These are phyloP conservation scores for Ophiostoma pallidulum DNA, from an alignment of 2,329 filamentous ascomycete genomes.

Conservation along the genomic window DNA sequence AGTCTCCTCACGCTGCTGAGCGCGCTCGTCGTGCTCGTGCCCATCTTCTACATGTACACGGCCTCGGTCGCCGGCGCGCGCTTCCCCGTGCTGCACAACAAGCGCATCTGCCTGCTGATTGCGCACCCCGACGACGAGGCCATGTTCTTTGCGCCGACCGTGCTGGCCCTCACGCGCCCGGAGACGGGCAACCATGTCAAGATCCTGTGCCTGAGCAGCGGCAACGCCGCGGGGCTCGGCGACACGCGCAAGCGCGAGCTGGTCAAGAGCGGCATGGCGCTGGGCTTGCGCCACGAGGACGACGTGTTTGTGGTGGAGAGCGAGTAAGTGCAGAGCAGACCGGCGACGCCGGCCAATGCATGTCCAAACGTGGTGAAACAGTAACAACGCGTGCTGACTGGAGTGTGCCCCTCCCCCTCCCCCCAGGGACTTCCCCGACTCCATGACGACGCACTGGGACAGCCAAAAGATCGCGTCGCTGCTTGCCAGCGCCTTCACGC, in stretches of 20 bases:
- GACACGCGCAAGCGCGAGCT: constrained; percentile 76
- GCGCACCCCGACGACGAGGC: constrained; percentile 97
- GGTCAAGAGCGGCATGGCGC: constrained; percentile 62
- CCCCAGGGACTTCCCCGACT: constrained; percentile 66
- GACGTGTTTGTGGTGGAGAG: constrained; percentile 83
- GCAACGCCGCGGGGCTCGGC: constrained; percentile 81
- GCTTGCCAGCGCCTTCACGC: constrained; percentile 62
- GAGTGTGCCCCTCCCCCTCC: constrained; percentile 4
- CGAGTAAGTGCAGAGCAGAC: constrained; percentile 48
- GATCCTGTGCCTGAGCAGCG: constrained; percentile 85
- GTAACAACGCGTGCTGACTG: not conserved
- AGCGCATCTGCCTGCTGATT: constrained; percentile 85
- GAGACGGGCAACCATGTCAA: constrained; percentile 82
- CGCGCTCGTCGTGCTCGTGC: constrained; percentile 32
- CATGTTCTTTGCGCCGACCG: constrained; percentile 95
- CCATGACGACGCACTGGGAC: constrained; percentile 75
- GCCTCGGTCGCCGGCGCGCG: constrained; percentile 36
- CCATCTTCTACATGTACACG: constrained; percentile 44
- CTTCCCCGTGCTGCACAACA: constrained; percentile 63
- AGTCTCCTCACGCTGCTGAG: constrained; percentile 19
- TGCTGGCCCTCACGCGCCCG: constrained; percentile 74
- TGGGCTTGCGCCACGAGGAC: constrained; percentile 65
- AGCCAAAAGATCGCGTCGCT: constrained; percentile 58
- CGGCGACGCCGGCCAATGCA: too few species aligned
- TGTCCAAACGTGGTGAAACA: too few species aligned